Conservation (phyloP, 768 basidiomycete species). For the Leccinum variicolor region DNA sequence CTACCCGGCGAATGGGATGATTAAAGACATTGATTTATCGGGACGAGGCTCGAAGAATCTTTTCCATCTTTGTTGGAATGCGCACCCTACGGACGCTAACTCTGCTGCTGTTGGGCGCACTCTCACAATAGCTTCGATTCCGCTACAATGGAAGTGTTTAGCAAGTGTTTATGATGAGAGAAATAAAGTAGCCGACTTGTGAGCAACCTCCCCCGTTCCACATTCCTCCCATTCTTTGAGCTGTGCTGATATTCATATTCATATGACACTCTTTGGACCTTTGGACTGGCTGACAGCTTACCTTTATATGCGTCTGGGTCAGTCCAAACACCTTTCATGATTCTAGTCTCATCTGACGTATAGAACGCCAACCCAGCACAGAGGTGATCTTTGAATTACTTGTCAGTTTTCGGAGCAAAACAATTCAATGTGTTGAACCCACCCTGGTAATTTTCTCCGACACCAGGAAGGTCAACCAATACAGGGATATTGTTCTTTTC, state of each 20-base stretch:
- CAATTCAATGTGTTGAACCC: neutral
- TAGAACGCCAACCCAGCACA: neutral
- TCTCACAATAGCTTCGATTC: slow-evolving; percentile 51
- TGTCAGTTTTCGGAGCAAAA: neutral
- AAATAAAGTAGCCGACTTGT: slow-evolving; percentile 40
- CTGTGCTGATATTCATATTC: slow-evolving; percentile 19
- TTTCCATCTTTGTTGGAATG: slow-evolving; percentile 49
- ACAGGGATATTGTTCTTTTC: slow-evolving; percentile 44
- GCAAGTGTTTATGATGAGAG: neutral
- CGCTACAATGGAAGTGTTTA: slow-evolving; percentile 32
- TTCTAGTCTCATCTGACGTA: neutral
- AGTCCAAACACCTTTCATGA: neutral
- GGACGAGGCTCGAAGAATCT: slow-evolving; percentile 45
- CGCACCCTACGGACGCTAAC: slow-evolving; percentile 41
- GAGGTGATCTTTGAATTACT: neutral
- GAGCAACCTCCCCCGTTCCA: slow-evolving; percentile 48
- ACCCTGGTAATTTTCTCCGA: slow-evolving; percentile 38
- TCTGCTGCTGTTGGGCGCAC: slow-evolving; percentile 51
- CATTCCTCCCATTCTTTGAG: slow-evolving; percentile 30
- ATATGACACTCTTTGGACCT: neutral
- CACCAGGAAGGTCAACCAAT: neutral
- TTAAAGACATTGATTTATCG: slow-evolving; percentile 54
- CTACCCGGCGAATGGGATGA: slow-evolving; percentile 41
- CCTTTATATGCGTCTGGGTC: neutral
- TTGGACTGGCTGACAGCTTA: neutral